Conservation (phyloP, 805 yeast species). For the Nematodospora valgi region DNA sequence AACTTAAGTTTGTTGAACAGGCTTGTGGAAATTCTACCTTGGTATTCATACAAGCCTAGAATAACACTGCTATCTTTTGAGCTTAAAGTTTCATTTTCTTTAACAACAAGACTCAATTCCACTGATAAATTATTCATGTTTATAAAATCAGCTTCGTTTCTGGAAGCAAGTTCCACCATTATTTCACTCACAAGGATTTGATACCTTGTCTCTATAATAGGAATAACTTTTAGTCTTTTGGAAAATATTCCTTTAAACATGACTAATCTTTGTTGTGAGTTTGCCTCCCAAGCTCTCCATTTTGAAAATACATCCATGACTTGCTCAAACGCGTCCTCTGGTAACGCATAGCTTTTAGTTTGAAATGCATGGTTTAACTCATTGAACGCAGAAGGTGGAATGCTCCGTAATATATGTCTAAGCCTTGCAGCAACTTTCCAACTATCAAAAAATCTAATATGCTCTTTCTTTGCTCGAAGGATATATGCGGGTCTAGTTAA, state of each 20-base stretch:
- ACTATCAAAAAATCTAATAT: slow-evolving; percentile 74
- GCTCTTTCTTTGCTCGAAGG: slow-evolving; percentile 65
- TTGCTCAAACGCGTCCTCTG: slow-evolving; percentile 49
- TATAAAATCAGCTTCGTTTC: slow-evolving; percentile 4
- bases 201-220: not conserved
- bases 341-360: slow-evolving; percentile 22
- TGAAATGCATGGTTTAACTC: slow-evolving; percentile 29
- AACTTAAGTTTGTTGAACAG: slow-evolving; percentile 8
- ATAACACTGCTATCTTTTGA: slow-evolving; percentile 9
- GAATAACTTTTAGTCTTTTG: not conserved
- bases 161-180: slow-evolving; percentile 4
- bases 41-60: slow-evolving; percentile 14
- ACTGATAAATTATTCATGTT: slow-evolving; percentile 2
- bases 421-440: slow-evolving; percentile 85
- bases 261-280: slow-evolving; percentile 21
- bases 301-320: slow-evolving; percentile 59
- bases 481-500: slow-evolving; percentile 86
- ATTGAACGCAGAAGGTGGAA: slow-evolving; percentile 53
- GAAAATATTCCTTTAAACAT: slow-evolving; percentile 17
- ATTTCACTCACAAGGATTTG: slow-evolving; percentile 6
- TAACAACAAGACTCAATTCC: not conserved
- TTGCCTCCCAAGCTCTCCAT: slow-evolving; percentile 94
- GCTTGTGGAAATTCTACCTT: slow-evolving; percentile 18
- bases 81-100: slow-evolving; percentile 1
- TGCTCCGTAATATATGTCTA: slow-evolving; percentile 62